Percentiles rank a stretch among this genome's conserved stretches.
phyloP scores from a whole-genome alignment of 306 rosid genomes.

The Cicer yamashitae region DNA sequence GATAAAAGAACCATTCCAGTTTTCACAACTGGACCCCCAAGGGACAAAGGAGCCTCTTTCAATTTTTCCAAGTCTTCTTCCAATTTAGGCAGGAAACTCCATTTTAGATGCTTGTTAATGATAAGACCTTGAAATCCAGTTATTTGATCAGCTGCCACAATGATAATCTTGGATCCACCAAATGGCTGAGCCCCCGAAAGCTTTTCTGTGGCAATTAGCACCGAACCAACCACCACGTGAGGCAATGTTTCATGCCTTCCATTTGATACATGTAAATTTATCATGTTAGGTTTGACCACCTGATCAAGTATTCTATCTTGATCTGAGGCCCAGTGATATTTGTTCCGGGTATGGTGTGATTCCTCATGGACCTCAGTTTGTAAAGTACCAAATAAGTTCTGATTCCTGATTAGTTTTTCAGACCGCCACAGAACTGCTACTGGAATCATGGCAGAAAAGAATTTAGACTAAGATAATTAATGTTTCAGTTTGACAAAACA shows the following conservation, averaged over 20 bases:
- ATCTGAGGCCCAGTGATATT: constrained; percentile 52
- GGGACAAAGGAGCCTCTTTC: constrained; percentile 67
- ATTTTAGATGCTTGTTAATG: constrained; percentile 69
- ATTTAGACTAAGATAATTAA: constrained; percentile 16
- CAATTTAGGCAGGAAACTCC: constrained; percentile 68
- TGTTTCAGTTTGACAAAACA: constrained; percentile 24
- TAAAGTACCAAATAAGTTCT: constrained; percentile 43
- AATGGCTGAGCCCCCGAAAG: constrained; percentile 68
- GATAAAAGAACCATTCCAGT: constrained; percentile 69
- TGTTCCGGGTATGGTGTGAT: constrained; percentile 33
- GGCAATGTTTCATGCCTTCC: constrained; percentile 49
- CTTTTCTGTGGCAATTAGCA: constrained; percentile 73
- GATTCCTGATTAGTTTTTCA: constrained; percentile 43
- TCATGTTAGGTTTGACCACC: constrained; percentile 45
- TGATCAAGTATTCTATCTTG: constrained; percentile 49
- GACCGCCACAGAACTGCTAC: constrained; percentile 64
- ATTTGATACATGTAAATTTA: constrained; percentile 48
- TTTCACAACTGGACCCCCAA: constrained; percentile 75
- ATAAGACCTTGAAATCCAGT: constrained; percentile 85
- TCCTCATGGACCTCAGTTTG: constrained; percentile 50
- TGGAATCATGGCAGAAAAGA: constrained; percentile 42
- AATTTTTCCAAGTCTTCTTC: constrained; percentile 57
- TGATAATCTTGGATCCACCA: constrained; percentile 73
- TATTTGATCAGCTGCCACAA: constrained; percentile 68
- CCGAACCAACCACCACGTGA: constrained; percentile 61